phyloP scores from a whole-genome alignment of 2,329 filamentous ascomycete species.

The Akanthomyces lecanii region DNA sequence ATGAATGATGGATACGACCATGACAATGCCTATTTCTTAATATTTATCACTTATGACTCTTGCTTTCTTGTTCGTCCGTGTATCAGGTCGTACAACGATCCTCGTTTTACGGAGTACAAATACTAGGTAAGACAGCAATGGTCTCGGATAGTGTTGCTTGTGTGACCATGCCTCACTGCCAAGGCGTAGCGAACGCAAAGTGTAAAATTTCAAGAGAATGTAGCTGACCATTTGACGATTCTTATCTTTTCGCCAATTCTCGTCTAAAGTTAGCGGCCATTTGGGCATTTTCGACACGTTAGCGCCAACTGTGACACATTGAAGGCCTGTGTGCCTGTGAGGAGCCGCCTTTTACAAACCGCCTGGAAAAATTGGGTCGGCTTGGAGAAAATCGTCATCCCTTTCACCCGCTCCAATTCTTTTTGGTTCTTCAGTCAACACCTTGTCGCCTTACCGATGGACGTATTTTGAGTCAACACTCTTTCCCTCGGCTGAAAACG shows the following conservation, averaged over 20 bases:
- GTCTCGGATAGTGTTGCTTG: no score
- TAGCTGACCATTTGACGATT: neutral
- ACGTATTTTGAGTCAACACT: neutral
- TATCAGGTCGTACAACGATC: no score
- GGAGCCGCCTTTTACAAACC: neutral
- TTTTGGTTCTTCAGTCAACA: neutral
- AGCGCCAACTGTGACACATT: neutral
- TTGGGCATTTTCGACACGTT: neutral
- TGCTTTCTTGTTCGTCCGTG: no score
- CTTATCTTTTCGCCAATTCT: neutral
- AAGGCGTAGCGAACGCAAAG: no score
- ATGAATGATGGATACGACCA: constrained; percentile 6
- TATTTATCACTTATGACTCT: no score
- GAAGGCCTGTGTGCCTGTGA: neutral
- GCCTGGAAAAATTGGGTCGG: constrained; percentile 11
- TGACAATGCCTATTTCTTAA: neutral
- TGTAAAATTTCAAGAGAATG: no score
- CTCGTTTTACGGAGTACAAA: no score
- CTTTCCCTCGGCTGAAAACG: neutral
- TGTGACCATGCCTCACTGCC: neutral
- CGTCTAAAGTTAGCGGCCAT: neutral
- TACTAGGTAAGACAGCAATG: no score
- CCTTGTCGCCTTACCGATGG: constrained; percentile 4
- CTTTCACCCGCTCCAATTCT: neutral
- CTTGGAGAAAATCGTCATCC: constrained; percentile 4